These are phyloP conservation scores for Ascosphaera aggregata DNA, from an alignment of 2,329 filamentous ascomycete genomes.

Conservation along the genomic window DNA sequence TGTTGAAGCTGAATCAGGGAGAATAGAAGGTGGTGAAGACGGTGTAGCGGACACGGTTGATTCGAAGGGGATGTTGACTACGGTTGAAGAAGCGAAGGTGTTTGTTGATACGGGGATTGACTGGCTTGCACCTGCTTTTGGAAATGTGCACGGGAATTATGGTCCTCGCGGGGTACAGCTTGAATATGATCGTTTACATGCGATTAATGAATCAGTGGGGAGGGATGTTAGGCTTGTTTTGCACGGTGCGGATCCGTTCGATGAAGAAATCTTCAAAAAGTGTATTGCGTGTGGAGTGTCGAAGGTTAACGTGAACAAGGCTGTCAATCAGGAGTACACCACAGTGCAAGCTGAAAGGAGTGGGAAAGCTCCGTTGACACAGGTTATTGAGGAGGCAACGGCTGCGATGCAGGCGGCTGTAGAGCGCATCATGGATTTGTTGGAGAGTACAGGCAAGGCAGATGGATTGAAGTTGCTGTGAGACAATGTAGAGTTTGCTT, in stretches of 20 bases:
- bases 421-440: conserved; percentile 31
- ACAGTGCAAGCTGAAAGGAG: conserved; percentile 25
- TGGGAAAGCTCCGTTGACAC: conserved; percentile 28
- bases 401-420: conserved; percentile 30
- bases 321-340: conserved; percentile 29
- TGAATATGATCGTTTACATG: conserved; percentile 31
- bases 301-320: conserved; percentile 36
- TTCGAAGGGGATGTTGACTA: conserved; percentile 40
- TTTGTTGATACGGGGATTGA: conserved; percentile 51
- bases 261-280: conserved; percentile 28
- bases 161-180: conserved; percentile 38
- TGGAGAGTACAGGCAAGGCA: conserved; percentile 18
- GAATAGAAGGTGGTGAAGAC: conserved; percentile 53
- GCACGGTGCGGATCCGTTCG: conserved; percentile 35
- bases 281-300: conserved; percentile 32
- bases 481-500: no score
- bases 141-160: conserved; percentile 55
- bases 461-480: not conserved
- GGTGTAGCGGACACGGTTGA: conserved; percentile 45
- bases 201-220: conserved; percentile 26
- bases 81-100: conserved; percentile 42
- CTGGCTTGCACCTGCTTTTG: conserved; percentile 51
- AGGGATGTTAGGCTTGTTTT: conserved; percentile 29
- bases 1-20: conserved; percentile 46
- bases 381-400: conserved; percentile 30